Evolutionary conservation across 2,329 filamentous ascomycete species (phyloP), one percentile per base, ranked within the genome.

Genomic region (Fusarium dimerum): DNA sequence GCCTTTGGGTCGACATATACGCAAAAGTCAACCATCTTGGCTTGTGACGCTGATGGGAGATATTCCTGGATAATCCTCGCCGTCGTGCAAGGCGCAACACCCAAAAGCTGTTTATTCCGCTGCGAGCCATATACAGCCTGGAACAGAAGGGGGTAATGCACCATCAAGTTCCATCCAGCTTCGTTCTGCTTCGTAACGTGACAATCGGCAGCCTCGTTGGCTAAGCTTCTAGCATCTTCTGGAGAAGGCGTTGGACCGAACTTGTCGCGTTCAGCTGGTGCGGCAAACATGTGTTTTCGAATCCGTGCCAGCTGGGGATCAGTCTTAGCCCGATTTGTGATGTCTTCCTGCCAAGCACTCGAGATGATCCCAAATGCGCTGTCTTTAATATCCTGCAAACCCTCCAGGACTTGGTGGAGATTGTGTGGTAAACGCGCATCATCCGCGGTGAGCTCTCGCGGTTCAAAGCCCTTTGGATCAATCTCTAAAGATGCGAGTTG

Each of bases 11-110:
- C 39, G 6, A 51, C 13, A 18, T 51, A 43, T 18, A 51, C 11
- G 39, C 43, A 42, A 47, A 38, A 51, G 44, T 51, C 49, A 6
- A 47, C 44, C 49, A 51, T 51, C 44, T 51, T 51, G 16, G 49
- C 43, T 18, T 18, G 20, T 13, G 44, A 16, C 10, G 29, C 40
- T n/a, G 43, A 17, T 3, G 43, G 43, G n/a, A 51, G 49, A 39
- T 51, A 51, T 39, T 51, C 49, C 10, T n/a, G 36, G 17, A 51
- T 43, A n/a, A 51, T 43, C 42, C 47, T 51, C 16, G 49, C 49
- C 43, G 49, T 51, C 17, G 49, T 51, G 17, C 50, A 51, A 15
- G 44, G 40, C 26, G 50, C 45, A 17, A 51, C 12, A 34, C 50
- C 50, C 29, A 51, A 30, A 15, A 51, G 30, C 26, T 51, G 50